Evolutionary conservation across 2,329 filamentous ascomycete genomes (phyloP).

Genomic region (Stachybotrys elegans): DNA sequence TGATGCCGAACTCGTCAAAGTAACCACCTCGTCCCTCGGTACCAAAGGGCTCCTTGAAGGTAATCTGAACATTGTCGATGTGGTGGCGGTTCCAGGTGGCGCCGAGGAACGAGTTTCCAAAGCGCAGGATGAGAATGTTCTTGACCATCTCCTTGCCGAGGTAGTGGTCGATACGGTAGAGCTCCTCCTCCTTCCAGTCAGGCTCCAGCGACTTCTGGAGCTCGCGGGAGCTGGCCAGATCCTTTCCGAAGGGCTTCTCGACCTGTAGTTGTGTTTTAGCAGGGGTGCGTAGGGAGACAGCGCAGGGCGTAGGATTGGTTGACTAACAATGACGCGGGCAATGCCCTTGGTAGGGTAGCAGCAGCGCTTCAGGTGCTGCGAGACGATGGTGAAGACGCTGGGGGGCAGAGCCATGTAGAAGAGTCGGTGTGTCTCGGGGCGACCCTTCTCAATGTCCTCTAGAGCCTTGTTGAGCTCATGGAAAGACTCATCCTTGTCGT

Average conservation of each 20-base stretch:
- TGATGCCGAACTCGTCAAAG: conserved; percentile 99
- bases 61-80: conserved; percentile 98
- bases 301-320: neutral
- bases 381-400: conserved; percentile 96
- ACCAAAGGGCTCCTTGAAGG: conserved; percentile 99
- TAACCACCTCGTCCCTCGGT: conserved; percentile 97
- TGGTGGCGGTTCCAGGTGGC: conserved; percentile 99
- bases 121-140: conserved; percentile 96
- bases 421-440: conserved; percentile 80
- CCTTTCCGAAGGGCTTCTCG: conserved; percentile 99
- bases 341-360: conserved; percentile 92
- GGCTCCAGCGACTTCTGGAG: conserved; percentile 92
- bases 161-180: conserved; percentile 99
- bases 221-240: conserved; percentile 87
- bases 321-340: conserved; percentile 83
- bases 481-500: conserved; percentile 96
- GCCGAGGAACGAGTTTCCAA: conserved; percentile 97
- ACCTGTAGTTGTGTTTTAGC: conserved; percentile 52
- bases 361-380: conserved; percentile 93
- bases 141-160: conserved; percentile 99
- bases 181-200: conserved; percentile 97
- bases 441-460: conserved; percentile 75
- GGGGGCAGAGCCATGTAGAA: conserved; percentile 99
- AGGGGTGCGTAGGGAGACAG: no score
- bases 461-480: conserved; percentile 79